A percentile compares a stretch with the other conserved stretches of the same genome.
Conservation (phyloP, 192 early-diverging fungal genomes). For the Gaertneriomyces semiglobifer region DNA sequence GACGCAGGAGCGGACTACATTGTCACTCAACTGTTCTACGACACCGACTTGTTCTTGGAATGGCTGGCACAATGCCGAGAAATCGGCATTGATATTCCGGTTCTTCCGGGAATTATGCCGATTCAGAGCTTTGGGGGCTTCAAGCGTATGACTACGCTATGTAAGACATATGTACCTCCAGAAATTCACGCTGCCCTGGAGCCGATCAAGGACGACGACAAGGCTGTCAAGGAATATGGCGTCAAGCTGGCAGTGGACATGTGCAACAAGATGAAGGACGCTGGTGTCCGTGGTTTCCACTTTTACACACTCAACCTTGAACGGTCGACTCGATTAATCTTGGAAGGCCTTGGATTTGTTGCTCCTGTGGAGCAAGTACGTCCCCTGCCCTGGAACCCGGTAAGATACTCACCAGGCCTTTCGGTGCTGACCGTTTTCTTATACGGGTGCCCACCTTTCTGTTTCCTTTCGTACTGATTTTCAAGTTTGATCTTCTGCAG, state of each 20-base stretch:
- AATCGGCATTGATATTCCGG: conserved; percentile 63
- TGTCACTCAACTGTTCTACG: conserved; percentile 96
- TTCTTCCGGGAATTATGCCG: conserved; percentile 95
- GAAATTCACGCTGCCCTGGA: conserved; percentile 81
- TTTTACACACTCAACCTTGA: conserved; percentile 95
- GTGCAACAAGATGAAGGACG: conserved; percentile 66
- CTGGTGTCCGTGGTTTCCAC: conserved; percentile 78
- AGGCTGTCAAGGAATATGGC: conserved; percentile 94
- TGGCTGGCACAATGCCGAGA: conserved; percentile 75
- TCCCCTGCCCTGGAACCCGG: conserved; percentile 78
- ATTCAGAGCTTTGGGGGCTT: conserved; percentile 93
- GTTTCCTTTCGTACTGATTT: conserved; percentile 13
- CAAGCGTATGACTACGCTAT: conserved; percentile 84
- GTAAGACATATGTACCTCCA: conserved; percentile 84
- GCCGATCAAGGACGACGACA: conserved; percentile 98
- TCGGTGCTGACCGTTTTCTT: not conserved
- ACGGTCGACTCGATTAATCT: conserved; percentile 76
- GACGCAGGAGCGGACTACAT: conserved; percentile 91
- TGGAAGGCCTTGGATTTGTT: conserved; percentile 80
- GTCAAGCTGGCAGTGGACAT: conserved; percentile 82
- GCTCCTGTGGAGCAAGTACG: conserved; percentile 66
- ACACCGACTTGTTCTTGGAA: conserved; percentile 77
- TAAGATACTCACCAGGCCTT: conserved; percentile 34
- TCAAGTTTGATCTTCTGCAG: conserved; percentile 24
- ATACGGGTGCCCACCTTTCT: not conserved